A percentile compares a stretch with the other conserved stretches of the same genome.
Evolutionary conservation across 2,329 filamentous ascomycete species (phyloP).

Genomic region (Cytospora paraplurivora): DNA sequence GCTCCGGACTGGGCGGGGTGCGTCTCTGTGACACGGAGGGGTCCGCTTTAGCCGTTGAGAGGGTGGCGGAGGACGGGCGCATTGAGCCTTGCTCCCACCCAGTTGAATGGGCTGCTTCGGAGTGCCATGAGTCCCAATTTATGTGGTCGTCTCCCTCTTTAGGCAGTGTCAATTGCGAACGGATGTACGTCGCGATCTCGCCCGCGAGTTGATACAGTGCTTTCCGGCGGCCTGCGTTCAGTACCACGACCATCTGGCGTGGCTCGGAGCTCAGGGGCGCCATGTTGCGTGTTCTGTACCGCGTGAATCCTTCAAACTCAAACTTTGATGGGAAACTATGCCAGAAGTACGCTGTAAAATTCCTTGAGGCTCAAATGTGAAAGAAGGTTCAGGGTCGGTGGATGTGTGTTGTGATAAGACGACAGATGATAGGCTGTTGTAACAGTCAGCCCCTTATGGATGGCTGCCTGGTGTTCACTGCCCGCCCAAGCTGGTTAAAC

Average conservation of each 20-base stretch:
- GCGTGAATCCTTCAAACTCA: not conserved
- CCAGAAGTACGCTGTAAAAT: not conserved
- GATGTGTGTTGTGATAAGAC: too few relatives aligned
- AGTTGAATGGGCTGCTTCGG: not conserved
- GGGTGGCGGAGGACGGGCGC: constrained; percentile 28
- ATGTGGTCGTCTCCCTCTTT: constrained; percentile 22
- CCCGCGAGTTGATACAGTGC: constrained; percentile 53
- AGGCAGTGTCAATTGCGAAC: constrained; percentile 49
- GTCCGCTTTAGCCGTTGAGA: constrained; percentile 16
- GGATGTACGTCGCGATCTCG: constrained; percentile 58
- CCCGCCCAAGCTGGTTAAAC: too few relatives aligned
- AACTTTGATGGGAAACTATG: not conserved
- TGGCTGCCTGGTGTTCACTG: too few relatives aligned
- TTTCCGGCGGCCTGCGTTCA: constrained; percentile 54
- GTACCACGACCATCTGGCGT: constrained; percentile 56
- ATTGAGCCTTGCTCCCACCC: constrained; percentile 34
- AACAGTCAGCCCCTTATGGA: too few relatives aligned
- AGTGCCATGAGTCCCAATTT: not conserved
- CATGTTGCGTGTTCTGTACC: constrained; percentile 40
- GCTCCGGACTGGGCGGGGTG: constrained; percentile 35
- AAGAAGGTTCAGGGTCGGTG: too few relatives aligned
- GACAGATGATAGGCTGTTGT: too few relatives aligned
- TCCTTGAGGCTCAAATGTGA: not conserved
- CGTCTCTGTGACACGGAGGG: constrained; percentile 20
- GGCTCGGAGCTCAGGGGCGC: constrained; percentile 58